These are phyloP conservation scores for Phaffia rhodozyma DNA, from an alignment of 1,284 basidiomycete species.

Conservation along the genomic window DNA sequence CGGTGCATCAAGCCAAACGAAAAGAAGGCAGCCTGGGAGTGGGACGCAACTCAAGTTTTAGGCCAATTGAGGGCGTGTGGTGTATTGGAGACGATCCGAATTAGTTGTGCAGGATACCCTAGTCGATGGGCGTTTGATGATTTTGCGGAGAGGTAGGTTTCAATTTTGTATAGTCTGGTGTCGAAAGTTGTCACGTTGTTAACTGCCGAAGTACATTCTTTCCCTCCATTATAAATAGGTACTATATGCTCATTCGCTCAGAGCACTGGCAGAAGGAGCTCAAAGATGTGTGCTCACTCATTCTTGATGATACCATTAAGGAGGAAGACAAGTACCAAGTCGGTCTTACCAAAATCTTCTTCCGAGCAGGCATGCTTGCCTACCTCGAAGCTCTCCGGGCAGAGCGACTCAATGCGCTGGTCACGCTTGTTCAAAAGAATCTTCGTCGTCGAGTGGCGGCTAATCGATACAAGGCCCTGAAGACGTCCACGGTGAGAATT, in stretches of 20 bases:
- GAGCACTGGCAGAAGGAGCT: constrained; percentile 73
- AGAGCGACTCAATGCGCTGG: constrained; percentile 74
- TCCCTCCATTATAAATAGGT: constrained; percentile 43
- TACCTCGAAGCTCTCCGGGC: constrained; percentile 83
- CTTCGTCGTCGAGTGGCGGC: constrained; percentile 74
- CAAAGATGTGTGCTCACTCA: constrained; percentile 67
- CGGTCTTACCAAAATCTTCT: constrained; percentile 97
- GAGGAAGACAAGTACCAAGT: constrained; percentile 95
- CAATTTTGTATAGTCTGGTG: neutral
- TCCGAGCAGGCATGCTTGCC: constrained; percentile 98
- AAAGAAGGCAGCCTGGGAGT: constrained; percentile 90
- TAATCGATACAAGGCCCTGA: constrained; percentile 64
- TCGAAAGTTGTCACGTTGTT: constrained; percentile 11
- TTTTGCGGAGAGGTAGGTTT: constrained; percentile 83
- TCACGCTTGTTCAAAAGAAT: constrained; percentile 95
- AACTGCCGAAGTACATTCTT: neutral
- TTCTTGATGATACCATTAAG: constrained; percentile 73
- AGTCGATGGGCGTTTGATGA: constrained; percentile 99
- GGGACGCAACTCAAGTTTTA: constrained; percentile 88
- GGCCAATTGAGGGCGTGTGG: constrained; percentile 94
- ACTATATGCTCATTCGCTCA: constrained; percentile 91
- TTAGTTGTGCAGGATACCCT: constrained; percentile 97
- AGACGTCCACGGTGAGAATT: constrained; percentile 63
- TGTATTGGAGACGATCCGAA: constrained; percentile 97
- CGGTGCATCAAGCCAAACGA: constrained; percentile 99